A percentile compares a stretch with the other conserved stretches of the same genome.
Conservation (phyloP, 306 rosid species). For the Luffa acutangula region DNA sequence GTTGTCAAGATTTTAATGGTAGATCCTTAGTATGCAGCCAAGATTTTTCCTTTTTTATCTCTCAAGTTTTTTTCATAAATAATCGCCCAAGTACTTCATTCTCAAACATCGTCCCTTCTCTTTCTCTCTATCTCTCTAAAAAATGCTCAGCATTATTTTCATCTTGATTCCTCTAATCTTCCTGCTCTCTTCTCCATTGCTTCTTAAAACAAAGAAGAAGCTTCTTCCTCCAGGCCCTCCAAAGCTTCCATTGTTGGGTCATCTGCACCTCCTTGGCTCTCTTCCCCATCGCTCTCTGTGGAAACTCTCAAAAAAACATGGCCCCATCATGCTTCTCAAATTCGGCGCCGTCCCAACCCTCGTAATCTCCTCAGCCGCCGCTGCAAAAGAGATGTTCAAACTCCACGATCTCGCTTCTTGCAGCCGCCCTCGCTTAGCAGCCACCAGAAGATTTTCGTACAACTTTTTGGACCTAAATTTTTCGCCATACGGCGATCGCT, state of each 20-base stretch:
- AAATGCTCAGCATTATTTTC: neutral
- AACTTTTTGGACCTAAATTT: conserved; percentile 8
- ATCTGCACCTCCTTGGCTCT: conserved; percentile 22
- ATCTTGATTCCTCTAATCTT: neutral
- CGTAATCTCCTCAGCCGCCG: conserved; percentile 10
- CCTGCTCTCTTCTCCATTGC: neutral
- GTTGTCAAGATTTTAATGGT: too few relatives aligned
- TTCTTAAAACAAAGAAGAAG: neutral
- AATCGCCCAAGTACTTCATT: too few relatives aligned
- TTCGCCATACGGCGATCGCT: neutral
- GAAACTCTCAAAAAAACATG: conserved; percentile 32
- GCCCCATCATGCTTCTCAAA: conserved; percentile 37
- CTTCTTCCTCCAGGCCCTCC: conserved; percentile 27
- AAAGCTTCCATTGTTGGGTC: conserved; percentile 42
- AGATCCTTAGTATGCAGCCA: too few relatives aligned
- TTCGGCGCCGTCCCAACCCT: conserved; percentile 14
- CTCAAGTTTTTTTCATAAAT: too few relatives aligned
- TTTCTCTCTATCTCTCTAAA: too few relatives aligned
- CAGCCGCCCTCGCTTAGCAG: conserved; percentile 13
- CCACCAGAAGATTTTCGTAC: neutral
- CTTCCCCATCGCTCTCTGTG: conserved; percentile 20
- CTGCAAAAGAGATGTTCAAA: conserved; percentile 17
- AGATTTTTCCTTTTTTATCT: too few relatives aligned
- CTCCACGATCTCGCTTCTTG: conserved; percentile 21
- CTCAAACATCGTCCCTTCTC: too few relatives aligned